phyloP scores from a whole-genome alignment of 2,329 filamentous ascomycete genomes.

The Cladosporium sphaerospermum region DNA sequence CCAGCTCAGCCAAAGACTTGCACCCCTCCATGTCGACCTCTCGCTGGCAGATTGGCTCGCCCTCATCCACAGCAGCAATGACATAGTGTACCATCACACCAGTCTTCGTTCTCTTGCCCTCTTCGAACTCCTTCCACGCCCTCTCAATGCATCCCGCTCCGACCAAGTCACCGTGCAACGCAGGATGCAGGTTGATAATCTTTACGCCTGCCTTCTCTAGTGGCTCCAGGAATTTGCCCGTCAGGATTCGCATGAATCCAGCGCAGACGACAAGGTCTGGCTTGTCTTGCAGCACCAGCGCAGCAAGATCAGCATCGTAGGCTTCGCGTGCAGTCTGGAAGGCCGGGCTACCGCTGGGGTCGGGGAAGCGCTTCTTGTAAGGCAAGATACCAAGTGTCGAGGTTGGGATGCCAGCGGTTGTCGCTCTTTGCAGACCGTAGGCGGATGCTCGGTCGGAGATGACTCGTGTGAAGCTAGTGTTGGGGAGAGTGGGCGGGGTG shows the following conservation, averaged over 20 bases:
- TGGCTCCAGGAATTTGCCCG: conserved; percentile 61
- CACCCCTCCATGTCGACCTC: conserved; percentile 58
- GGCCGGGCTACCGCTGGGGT: conserved; percentile 38
- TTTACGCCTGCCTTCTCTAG: conserved; percentile 55
- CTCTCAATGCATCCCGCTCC: conserved; percentile 67
- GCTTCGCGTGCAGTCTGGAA: conserved; percentile 49
- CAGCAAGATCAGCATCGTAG: conserved; percentile 71
- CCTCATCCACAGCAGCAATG: conserved; percentile 67
- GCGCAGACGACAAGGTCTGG: conserved; percentile 75
- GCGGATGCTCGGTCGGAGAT: conserved; percentile 61
- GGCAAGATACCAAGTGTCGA: conserved; percentile 76
- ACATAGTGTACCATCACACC: conserved; percentile 91
- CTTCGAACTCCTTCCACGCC: conserved; percentile 67
- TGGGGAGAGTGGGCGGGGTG: conserved; percentile 42
- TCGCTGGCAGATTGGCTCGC: conserved; percentile 62
- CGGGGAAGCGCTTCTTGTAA: conserved; percentile 64
- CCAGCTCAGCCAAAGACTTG: conserved; percentile 59
- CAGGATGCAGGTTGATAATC: conserved; percentile 79
- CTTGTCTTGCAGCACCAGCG: conserved; percentile 55
- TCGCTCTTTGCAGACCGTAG: conserved; percentile 57
- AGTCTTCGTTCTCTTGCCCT: conserved; percentile 59
- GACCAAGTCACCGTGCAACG: conserved; percentile 67
- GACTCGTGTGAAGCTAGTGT: conserved; percentile 54
- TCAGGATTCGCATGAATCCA: conserved; percentile 83
- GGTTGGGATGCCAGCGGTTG: conserved; percentile 58